Base-by-base conservation (phyloP, 805 yeast species). In the Ogataea ganodermae region DNA sequence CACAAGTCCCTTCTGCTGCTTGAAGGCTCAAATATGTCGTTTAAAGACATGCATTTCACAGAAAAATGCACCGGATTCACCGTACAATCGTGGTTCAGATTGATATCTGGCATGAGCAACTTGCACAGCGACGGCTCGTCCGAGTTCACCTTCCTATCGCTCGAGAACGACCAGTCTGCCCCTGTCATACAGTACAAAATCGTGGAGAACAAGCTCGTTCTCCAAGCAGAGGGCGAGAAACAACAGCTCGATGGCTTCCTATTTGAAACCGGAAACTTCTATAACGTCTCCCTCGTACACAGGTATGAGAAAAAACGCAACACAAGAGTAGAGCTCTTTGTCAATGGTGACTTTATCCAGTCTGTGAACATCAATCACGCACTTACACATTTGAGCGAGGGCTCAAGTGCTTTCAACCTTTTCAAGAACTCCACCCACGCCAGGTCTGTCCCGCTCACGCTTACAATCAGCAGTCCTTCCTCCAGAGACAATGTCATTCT, bases 291-390 rank as follows among this genome's bases (percentile, higher is more conserved):
- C 0, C 17, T 69, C 4, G 52, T 60, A 6, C 71, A 65, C 42
- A 52, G 35, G 28, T 37, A 53, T 18, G 58, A 58, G 17, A 43
- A 46, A 10, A 47, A 35, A 18, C 53, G 54, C 37, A 64, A 55
- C 61, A 66, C 47, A 55, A 66, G 70, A 48, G 62, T 78, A 23
- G 76, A 72, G 49, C 58, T 80, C 6, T 78, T 59, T 55, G 61
- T 80, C 12, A 74, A 80, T 52, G 83, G 83, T 0, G 76, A 77
- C 31, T 74, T 73, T 45, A 65, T 67, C 2, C 68, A 70, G 49
- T 51, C 68, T 0, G 43, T 60, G 8, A 41, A 45, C 4, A 44
- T 61, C 0, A 43, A 49, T 2, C 43, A 43, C 26, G 51, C 52
- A n/a, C 55, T 54, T 27, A 14, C 26, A 1, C 35, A 44, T 26